A percentile compares a stretch with the other conserved stretches of the same genome.
phyloP scores from a whole-genome alignment of 2,329 filamentous ascomycete species.

The Pleoardoris graminearum region DNA sequence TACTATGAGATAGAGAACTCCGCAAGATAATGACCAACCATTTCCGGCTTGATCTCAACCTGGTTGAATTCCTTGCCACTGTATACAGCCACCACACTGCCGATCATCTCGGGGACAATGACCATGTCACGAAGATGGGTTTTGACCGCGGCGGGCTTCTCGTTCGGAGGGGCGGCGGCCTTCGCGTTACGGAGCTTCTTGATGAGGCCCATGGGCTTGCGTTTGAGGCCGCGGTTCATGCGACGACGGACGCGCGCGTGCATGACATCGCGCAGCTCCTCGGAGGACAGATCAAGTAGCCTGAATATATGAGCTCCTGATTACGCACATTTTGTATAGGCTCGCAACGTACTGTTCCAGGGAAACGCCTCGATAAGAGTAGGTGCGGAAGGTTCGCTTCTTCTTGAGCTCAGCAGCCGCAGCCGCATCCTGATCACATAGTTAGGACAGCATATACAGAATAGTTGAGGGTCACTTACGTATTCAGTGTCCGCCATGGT shows the following conservation, averaged over 20 bases:
- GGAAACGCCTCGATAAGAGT: slow-evolving; percentile 89
- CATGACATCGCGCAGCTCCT: slow-evolving; percentile 98
- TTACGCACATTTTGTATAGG: too few relatives aligned
- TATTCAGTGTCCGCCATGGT: slow-evolving; percentile 5
- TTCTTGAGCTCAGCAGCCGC: slow-evolving; percentile 80
- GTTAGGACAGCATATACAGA: background rate
- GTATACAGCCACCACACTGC: slow-evolving; percentile 98
- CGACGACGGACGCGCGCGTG: slow-evolving; percentile 97
- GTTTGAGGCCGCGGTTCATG: slow-evolving; percentile 99
- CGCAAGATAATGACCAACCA: slow-evolving; percentile 99
- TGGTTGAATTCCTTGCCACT: slow-evolving; percentile 99
- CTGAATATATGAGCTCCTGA: too few relatives aligned
- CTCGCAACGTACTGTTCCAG: too few relatives aligned
- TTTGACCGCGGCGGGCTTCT: slow-evolving; percentile 98
- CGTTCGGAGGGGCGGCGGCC: slow-evolving; percentile 69
- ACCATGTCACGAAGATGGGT: slow-evolving; percentile 99
- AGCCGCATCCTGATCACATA: background rate
- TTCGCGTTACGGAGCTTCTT: slow-evolving; percentile 98
- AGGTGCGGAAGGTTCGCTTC: slow-evolving; percentile 98
- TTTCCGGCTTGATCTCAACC: slow-evolving; percentile 99
- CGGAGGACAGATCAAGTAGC: slow-evolving; percentile 96
- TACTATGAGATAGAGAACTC: slow-evolving; percentile 99
- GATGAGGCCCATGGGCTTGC: slow-evolving; percentile 99
- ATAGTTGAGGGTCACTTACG: background rate
- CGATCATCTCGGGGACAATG: slow-evolving; percentile 99